Conservation (phyloP, 2,329 filamentous ascomycete species). For the Colletotrichum tropicicola region DNA sequence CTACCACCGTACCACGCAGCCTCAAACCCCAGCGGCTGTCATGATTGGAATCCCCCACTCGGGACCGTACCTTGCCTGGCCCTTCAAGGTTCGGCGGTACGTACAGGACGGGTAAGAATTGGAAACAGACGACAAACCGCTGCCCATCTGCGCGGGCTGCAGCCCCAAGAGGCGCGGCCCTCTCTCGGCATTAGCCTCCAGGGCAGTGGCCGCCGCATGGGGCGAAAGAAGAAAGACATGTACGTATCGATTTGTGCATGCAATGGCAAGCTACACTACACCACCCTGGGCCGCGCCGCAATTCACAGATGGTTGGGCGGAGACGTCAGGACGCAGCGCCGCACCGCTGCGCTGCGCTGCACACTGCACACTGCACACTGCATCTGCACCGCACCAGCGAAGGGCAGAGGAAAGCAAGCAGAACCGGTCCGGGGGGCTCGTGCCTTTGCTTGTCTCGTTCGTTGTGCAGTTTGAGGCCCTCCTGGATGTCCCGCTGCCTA, state of each 20-base stretch:
- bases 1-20: background rate
- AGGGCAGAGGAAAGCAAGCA: background rate
- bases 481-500: background rate
- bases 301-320: slow-evolving; percentile 19
- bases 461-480: background rate
- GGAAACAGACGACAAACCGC: slow-evolving; percentile 30
- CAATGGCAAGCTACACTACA: slow-evolving; percentile 9
- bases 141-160: slow-evolving; percentile 26
- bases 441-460: slow-evolving; percentile 2
- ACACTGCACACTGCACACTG: background rate
- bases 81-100: slow-evolving; percentile 23
- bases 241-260: slow-evolving; percentile 26
- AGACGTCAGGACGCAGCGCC: slow-evolving; percentile 23
- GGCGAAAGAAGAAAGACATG: slow-evolving; percentile 8
- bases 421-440: background rate
- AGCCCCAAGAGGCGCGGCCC: slow-evolving; percentile 30
- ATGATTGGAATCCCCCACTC: slow-evolving; percentile 25
- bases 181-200: slow-evolving; percentile 31
- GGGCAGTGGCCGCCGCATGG: slow-evolving; percentile 21
- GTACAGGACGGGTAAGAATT: slow-evolving; percentile 28
- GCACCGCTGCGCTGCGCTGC: background rate
- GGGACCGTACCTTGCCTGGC: slow-evolving; percentile 25
- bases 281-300: slow-evolving; percentile 15
- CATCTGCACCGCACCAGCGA: no score
- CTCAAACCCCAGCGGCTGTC: slow-evolving; percentile 11